Conservation (phyloP, 495 filamentous ascomycete species). For the Xylaria bambusicola region DNA sequence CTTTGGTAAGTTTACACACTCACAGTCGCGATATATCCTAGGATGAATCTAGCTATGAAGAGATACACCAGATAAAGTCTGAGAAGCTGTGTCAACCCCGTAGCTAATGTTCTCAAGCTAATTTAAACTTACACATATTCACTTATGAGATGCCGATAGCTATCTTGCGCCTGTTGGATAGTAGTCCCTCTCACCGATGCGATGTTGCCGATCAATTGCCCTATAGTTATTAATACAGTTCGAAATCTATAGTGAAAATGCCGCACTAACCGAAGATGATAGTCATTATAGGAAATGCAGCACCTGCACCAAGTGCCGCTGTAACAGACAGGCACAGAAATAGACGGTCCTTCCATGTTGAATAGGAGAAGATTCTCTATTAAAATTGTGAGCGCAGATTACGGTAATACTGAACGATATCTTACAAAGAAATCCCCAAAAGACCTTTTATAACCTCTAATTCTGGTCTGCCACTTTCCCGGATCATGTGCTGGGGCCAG, state of each 20-base stretch:
- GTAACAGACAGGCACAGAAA: conserved; percentile 42
- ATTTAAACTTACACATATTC: conserved; percentile 30
- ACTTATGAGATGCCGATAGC: conserved; percentile 25
- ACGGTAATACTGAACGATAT: conserved; percentile 36
- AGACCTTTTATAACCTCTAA: conserved; percentile 4
- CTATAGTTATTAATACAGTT: conserved; percentile 23
- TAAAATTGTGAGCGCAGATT: not conserved
- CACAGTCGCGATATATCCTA: conserved; percentile 60
- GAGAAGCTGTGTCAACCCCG: not conserved
- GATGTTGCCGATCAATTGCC: conserved; percentile 42
- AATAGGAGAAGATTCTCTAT: conserved; percentile 53
- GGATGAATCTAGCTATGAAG: conserved; percentile 60
- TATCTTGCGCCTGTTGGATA: conserved; percentile 17
- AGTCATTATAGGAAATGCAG: conserved; percentile 53
- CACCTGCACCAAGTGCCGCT: conserved; percentile 51
- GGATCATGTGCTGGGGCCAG: not conserved
- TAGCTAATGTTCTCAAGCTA: not conserved
- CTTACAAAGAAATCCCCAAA: conserved; percentile 12
- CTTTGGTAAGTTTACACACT: conserved; percentile 21
- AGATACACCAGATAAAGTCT: conserved; percentile 63
- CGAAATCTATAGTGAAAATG: conserved; percentile 13
- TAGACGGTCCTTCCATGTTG: conserved; percentile 46
- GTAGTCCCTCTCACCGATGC: conserved; percentile 23
- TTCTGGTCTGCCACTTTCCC: conserved; percentile 14
- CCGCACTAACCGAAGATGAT: conserved; percentile 46